Evolutionary conservation across 2,329 filamentous ascomycete genomes (phyloP).

Genomic region (Pyrenophora teres): DNA sequence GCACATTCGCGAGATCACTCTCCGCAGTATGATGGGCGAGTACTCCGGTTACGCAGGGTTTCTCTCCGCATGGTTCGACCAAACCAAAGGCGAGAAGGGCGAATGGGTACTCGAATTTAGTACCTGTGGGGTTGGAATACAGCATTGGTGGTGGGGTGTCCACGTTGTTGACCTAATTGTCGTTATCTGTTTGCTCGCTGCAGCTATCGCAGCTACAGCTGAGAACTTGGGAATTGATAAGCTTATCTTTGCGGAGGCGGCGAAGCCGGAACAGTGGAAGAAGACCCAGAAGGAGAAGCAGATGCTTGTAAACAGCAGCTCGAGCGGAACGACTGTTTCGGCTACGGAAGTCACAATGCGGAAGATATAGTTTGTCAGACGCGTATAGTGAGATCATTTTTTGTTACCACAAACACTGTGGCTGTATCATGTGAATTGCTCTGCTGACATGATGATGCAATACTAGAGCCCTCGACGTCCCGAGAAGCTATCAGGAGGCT

Average conservation of each 20-base stretch:
- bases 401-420: no score
- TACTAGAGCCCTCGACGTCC: no score
- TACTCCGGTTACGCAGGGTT: constrained; percentile 92
- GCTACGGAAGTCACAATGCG: constrained; percentile 1
- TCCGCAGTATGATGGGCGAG: constrained; percentile 97
- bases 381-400: background rate
- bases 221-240: background rate
- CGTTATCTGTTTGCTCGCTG: constrained; percentile 1
- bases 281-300: background rate
- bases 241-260: background rate
- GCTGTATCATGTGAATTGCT: no score
- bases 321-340: background rate
- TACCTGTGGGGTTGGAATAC: constrained; percentile 78
- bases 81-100: constrained; percentile 68
- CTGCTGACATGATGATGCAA: no score
- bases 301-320: background rate
- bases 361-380: background rate
- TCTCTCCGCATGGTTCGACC: constrained; percentile 87
- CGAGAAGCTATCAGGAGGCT: no score
- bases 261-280: background rate
- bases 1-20: constrained; percentile 84
- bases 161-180: constrained; percentile 56
- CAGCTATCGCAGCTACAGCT: background rate
- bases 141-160: constrained; percentile 93
- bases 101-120: constrained; percentile 83